A percentile compares a stretch with the other conserved stretches of the same genome.
These are phyloP conservation scores for Euphorbia peplus DNA, from an alignment of 345 rosid species.

Conservation along the genomic window DNA sequence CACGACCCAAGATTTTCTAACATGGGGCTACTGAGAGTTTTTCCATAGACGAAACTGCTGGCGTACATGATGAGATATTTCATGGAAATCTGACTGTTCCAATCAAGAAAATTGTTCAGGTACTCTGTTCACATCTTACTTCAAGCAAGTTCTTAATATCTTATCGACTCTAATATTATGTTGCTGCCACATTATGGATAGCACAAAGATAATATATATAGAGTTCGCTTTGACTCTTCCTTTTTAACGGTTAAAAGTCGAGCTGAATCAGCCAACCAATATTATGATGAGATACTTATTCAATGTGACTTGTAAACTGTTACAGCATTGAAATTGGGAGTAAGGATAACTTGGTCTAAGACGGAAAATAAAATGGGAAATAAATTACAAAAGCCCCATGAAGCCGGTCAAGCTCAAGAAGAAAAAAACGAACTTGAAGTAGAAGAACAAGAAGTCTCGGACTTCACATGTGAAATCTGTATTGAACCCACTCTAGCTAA, in stretches of 20 bases:
- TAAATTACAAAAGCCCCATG: slow-evolving; percentile 7
- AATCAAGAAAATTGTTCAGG: not conserved
- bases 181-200: not conserved
- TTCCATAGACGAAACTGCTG: not conserved
- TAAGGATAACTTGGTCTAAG: not conserved
- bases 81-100: not conserved
- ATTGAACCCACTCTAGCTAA: slow-evolving; percentile 18
- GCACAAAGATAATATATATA: not conserved
- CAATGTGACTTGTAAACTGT: not conserved
- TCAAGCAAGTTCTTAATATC: not conserved
- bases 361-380: slow-evolving; percentile 28
- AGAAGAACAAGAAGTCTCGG: slow-evolving; percentile 11
- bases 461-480: slow-evolving; percentile 33
- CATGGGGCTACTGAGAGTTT: not conserved
- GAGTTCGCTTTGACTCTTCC: not conserved
- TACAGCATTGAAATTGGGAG: not conserved
- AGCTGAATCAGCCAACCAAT: not conserved
- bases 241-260: not conserved
- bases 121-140: not conserved
- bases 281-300: not conserved
- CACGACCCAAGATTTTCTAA: not conserved
- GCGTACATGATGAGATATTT: not conserved
- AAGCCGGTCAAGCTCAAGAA: not conserved
- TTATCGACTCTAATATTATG: no score
- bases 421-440: slow-evolving; percentile 4